Base-by-base conservation (phyloP, 345 rosid species). In the Gossypium sturtianum region DNA sequence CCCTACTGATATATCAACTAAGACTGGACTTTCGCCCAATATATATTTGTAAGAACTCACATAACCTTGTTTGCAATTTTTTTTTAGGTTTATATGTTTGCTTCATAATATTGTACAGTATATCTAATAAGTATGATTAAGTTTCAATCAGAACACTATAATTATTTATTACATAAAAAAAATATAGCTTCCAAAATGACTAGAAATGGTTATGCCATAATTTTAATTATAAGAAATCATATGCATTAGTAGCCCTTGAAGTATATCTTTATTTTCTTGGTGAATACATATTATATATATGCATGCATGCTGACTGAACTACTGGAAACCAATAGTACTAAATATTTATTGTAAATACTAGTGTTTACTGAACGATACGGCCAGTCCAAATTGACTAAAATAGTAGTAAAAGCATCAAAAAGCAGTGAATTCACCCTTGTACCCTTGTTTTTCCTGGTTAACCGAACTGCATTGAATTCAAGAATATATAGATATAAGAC, bases 311-410 rank as follows among this genome's bases (percentile, higher is more conserved):
- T 16, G 44, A 20, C 41, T 34, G 41, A 48, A 12, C 17, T 48
- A 48, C 52, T 11, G 15, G 16, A 48, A 66, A 66, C 7, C 15
- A 9, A 27, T 22, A 12, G 19, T 22, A 45, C 12, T 10, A 45
- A 66, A 66, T 44, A 66, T 44, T 66, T 44, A 20, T 69, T 69
- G 16, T 60, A 69, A 69, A 51, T 68, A 29, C 60, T 70, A 17
- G 47, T 52, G 73, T 2, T 16, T 9, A 11, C 27, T 70, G 44
- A 29, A 8, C 13, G 10, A 52, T n/a, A 29, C 27, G 25, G 48
- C 59, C 29, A 3, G 22, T 69, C 25, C 8, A 51, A 69, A 69
- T 51, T 51, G 44, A 27, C 59, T 68, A 51, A 15, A 67, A 47
- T 25, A 47, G 41, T 67, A 48, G 20, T 23, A 23, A 23, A 61